Conservation (phyloP, 768 basidiomycete genomes). For the Trametes maxima region DNA sequence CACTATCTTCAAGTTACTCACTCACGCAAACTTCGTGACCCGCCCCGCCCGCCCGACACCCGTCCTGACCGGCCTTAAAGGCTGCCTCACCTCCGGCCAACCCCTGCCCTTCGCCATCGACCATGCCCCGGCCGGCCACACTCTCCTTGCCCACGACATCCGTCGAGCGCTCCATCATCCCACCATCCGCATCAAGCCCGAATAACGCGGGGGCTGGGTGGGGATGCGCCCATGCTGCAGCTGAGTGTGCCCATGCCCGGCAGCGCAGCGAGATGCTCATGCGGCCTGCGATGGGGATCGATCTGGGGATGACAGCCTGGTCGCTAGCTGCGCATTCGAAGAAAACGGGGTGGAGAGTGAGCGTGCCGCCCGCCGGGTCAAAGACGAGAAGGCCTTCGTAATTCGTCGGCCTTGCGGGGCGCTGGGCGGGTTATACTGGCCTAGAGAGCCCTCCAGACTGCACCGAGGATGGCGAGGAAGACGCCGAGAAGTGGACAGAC, state of each 20-base stretch:
- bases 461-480: slow-evolving; percentile 34
- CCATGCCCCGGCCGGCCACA: slow-evolving; percentile 72
- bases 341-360: slow-evolving; percentile 57
- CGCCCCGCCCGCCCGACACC: slow-evolving; percentile 1
- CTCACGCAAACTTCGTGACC: slow-evolving; percentile 37
- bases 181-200: slow-evolving; percentile 39
- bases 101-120: slow-evolving; percentile 51
- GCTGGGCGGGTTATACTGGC: slow-evolving; percentile 32
- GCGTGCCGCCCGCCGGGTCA: slow-evolving; percentile 56
- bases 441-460: slow-evolving; percentile 33
- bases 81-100: slow-evolving; percentile 55
- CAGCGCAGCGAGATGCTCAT: slow-evolving; percentile 68
- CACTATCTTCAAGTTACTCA: slow-evolving; percentile 25
- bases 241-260: slow-evolving; percentile 49
- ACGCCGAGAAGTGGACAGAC: slow-evolving; percentile 28
- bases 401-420: slow-evolving; percentile 41
- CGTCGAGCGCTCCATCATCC: slow-evolving; percentile 38
- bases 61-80: slow-evolving; percentile 20
- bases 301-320: slow-evolving; percentile 26
- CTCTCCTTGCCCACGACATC: slow-evolving; percentile 43
- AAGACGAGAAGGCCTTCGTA: slow-evolving; percentile 72
- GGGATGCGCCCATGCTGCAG: slow-evolving; percentile 35
- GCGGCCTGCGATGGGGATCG: slow-evolving; percentile 39
- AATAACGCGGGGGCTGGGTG: slow-evolving; percentile 36
- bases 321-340: slow-evolving; percentile 41